Percentiles rank a stretch among this genome's conserved stretches.
phyloP scores from a whole-genome alignment of 192 early-diverging fungal genomes.

The Podila minutissima region DNA sequence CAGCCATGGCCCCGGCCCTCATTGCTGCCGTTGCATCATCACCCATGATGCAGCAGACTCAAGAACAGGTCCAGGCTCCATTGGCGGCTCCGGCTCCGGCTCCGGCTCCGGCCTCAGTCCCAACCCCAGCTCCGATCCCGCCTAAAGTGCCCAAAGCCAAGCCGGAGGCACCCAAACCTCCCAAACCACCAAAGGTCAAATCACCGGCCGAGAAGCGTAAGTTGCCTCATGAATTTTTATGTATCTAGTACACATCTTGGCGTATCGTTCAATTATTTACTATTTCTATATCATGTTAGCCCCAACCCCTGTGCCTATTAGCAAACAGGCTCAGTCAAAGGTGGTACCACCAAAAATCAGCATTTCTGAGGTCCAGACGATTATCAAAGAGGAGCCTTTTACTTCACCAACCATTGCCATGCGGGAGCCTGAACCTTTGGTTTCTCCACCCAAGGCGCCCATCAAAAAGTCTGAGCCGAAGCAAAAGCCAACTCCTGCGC shows the following conservation, averaged over 20 bases:
- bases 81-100: constrained; percentile 9
- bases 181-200: constrained; percentile 26
- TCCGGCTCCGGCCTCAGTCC: constrained; percentile 45
- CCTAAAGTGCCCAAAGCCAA: constrained; percentile 35
- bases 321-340: not conserved
- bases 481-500: constrained; percentile 17
- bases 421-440: constrained; percentile 22
- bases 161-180: constrained; percentile 24
- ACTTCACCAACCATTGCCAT: constrained; percentile 44
- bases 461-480: constrained; percentile 30
- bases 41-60: constrained; percentile 44
- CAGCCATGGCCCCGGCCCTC: constrained; percentile 27
- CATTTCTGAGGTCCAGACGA: not conserved
- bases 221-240: not conserved
- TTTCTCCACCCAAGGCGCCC: constrained; percentile 38
- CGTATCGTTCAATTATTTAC: not conserved
- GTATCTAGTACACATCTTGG: not conserved
- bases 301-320: not conserved
- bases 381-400: constrained; percentile 43
- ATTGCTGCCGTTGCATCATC: constrained; percentile 26
- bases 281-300: not conserved
- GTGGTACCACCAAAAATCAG: not conserved
- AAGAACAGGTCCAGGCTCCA: constrained; percentile 23
- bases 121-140: not conserved
- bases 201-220: constrained; percentile 9